Evolutionary conservation across 1,284 basidiomycete genomes (phyloP).

Genomic region (Fomes fomentarius): DNA sequence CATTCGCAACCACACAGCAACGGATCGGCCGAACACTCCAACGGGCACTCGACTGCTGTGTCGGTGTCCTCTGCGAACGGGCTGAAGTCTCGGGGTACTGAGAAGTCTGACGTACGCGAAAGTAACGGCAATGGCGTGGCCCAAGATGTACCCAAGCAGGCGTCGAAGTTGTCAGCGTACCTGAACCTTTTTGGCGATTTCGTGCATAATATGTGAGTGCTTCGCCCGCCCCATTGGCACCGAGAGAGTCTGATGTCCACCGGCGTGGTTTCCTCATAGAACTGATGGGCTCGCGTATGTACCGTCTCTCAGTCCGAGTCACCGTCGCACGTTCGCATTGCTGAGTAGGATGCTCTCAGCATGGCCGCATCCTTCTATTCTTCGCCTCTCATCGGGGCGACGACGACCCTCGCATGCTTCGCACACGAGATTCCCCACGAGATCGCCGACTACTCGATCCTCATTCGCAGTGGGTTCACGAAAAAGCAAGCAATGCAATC

Average conservation of each 20-base stretch:
- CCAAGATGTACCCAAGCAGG: slow-evolving; percentile 44
- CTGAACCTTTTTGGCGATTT: slow-evolving; percentile 91
- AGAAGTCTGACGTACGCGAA: slow-evolving; percentile 24
- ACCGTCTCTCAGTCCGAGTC: slow-evolving; percentile 6
- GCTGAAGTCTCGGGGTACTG: slow-evolving; percentile 36
- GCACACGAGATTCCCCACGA: slow-evolving; percentile 92
- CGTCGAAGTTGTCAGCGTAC: slow-evolving; percentile 85
- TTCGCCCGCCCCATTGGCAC: not conserved
- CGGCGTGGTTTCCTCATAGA: slow-evolving; percentile 40
- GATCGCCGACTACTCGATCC: slow-evolving; percentile 90
- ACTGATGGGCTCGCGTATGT: slow-evolving; percentile 86
- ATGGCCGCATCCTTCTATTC: slow-evolving; percentile 94
- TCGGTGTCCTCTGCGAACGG: slow-evolving; percentile 34
- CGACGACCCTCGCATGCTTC: slow-evolving; percentile 89
- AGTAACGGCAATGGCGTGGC: slow-evolving; percentile 27
- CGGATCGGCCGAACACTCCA: slow-evolving; percentile 23
- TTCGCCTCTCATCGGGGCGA: slow-evolving; percentile 85
- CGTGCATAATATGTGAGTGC: slow-evolving; percentile 79
- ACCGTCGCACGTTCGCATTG: slow-evolving; percentile 23
- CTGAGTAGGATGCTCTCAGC: slow-evolving; percentile 39
- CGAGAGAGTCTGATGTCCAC: slow-evolving; percentile 14
- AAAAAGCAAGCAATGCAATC: slow-evolving; percentile 90
- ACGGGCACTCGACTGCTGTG: slow-evolving; percentile 38
- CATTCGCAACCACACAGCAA: slow-evolving; percentile 55
- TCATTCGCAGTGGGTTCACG: slow-evolving; percentile 87